Conservation (phyloP, 1,284 basidiomycete species). For the Apiotrichum gracile region DNA sequence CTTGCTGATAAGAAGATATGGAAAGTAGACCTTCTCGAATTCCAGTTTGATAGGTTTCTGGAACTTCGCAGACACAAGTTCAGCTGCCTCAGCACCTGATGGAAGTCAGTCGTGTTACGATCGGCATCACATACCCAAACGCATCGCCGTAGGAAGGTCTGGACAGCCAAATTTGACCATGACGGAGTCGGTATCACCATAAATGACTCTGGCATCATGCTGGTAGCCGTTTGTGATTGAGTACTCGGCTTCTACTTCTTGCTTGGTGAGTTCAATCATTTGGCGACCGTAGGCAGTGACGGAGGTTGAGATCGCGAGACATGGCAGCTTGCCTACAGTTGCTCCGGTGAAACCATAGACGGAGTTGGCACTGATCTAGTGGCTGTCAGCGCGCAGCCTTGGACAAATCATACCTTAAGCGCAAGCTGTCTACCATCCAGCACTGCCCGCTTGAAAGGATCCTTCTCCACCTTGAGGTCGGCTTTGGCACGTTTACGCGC, state of each 20-base stretch:
- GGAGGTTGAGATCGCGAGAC: slow-evolving; percentile 87
- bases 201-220: slow-evolving; percentile 85
- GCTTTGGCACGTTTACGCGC: slow-evolving; percentile 88
- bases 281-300: slow-evolving; percentile 88
- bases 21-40: slow-evolving; percentile 97
- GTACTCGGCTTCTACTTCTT: slow-evolving; percentile 83
- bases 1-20: slow-evolving; percentile 92
- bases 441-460: slow-evolving; percentile 90
- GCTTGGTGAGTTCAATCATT: slow-evolving; percentile 94
- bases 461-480: slow-evolving; percentile 88
- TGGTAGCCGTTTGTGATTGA: slow-evolving; percentile 75
- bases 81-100: slow-evolving; percentile 87
- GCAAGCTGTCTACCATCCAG: slow-evolving; percentile 90
- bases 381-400: not conserved
- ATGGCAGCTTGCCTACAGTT: slow-evolving; percentile 88
- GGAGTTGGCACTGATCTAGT: slow-evolving; percentile 91
- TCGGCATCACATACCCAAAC: slow-evolving; percentile 56
- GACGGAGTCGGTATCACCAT: slow-evolving; percentile 96
- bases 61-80: slow-evolving; percentile 85
- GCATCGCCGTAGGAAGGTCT: slow-evolving; percentile 79
- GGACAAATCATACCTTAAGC: slow-evolving; percentile 60
- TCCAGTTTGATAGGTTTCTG: slow-evolving; percentile 92
- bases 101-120: not conserved
- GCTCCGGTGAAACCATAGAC: slow-evolving; percentile 97
- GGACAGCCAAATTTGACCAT: slow-evolving; percentile 92